phyloP scores from a whole-genome alignment of 148 eudicot genomes.

The Dysphania ambrosioides region DNA sequence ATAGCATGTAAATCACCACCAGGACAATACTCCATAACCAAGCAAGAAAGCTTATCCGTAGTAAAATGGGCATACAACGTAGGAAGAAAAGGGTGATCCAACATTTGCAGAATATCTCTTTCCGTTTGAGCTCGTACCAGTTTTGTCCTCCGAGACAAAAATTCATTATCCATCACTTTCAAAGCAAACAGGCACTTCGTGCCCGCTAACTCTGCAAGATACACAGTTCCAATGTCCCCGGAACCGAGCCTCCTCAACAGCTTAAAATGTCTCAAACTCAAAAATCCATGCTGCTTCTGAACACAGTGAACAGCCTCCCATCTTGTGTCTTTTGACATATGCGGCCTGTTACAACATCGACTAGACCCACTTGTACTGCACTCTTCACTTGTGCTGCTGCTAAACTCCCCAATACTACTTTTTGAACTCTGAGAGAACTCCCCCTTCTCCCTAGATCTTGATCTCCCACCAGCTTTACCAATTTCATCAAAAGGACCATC shows the following conservation, averaged over 20 bases:
- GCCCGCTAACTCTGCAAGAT: slow-evolving; percentile 63
- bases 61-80: slow-evolving; percentile 73
- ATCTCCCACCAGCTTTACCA: slow-evolving; percentile 39
- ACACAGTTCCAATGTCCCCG: slow-evolving; percentile 82
- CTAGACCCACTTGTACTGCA: slow-evolving; percentile 60
- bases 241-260: slow-evolving; percentile 68
- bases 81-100: slow-evolving; percentile 96
- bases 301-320: slow-evolving; percentile 58
- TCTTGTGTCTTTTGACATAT: slow-evolving; percentile 78
- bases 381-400: slow-evolving; percentile 72
- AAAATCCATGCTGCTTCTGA: slow-evolving; percentile 41
- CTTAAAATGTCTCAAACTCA: slow-evolving; percentile 67
- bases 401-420: slow-evolving; percentile 75
- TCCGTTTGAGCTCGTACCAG: slow-evolving; percentile 68
- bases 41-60: slow-evolving; percentile 59
- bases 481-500: slow-evolving; percentile 19
- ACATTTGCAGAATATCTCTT: slow-evolving; percentile 66
- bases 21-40: slow-evolving; percentile 88
- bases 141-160: slow-evolving; percentile 60
- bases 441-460: slow-evolving; percentile 53
- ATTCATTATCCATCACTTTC: slow-evolving; percentile 85
- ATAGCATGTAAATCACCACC: slow-evolving; percentile 88
- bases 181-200: slow-evolving; percentile 71
- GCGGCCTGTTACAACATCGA: slow-evolving; percentile 57
- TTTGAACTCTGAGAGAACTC: slow-evolving; percentile 81